Conservation (phyloP, 108 stramenopile genomes). For the Cyclotella distinguenda region DNA sequence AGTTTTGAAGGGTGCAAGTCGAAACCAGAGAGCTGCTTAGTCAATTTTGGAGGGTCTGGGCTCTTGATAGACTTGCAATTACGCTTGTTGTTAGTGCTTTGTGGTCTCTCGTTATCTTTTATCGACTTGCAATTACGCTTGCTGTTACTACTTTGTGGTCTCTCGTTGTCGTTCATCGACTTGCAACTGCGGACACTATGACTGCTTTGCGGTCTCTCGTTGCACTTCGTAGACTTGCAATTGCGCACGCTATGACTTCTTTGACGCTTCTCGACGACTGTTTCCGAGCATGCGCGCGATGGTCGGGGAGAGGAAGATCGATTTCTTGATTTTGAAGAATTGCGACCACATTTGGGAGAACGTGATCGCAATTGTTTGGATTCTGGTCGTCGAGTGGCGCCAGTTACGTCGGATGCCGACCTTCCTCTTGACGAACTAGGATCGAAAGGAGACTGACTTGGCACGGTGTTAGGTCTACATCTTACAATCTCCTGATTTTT, state of each 20-base stretch:
- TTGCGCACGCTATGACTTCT: background rate
- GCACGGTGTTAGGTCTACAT: background rate
- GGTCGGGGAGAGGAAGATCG: constrained; percentile 10
- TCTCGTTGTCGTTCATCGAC: too few relatives aligned
- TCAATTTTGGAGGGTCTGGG: background rate
- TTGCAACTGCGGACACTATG: background rate
- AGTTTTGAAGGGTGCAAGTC: background rate
- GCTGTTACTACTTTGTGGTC: too few relatives aligned
- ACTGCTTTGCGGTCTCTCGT: background rate
- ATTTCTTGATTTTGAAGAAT: background rate
- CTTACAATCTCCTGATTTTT: constrained; percentile 2
- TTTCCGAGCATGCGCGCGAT: background rate
- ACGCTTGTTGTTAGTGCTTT: too few relatives aligned
- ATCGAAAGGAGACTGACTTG: too few relatives aligned
- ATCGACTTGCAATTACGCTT: too few relatives aligned
- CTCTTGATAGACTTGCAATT: background rate
- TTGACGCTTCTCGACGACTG: background rate
- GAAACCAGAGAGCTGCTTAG: constrained; percentile 1
- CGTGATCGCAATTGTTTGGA: background rate
- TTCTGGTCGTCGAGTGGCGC: background rate
- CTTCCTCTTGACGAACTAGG: background rate
- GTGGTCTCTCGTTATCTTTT: too few relatives aligned
- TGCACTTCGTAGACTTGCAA: constrained; percentile 3
- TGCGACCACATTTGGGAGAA: background rate
- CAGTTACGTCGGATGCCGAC: background rate